These are phyloP conservation scores for Agrocybe praecox DNA, from an alignment of 768 basidiomycete species.

Conservation along the genomic window DNA sequence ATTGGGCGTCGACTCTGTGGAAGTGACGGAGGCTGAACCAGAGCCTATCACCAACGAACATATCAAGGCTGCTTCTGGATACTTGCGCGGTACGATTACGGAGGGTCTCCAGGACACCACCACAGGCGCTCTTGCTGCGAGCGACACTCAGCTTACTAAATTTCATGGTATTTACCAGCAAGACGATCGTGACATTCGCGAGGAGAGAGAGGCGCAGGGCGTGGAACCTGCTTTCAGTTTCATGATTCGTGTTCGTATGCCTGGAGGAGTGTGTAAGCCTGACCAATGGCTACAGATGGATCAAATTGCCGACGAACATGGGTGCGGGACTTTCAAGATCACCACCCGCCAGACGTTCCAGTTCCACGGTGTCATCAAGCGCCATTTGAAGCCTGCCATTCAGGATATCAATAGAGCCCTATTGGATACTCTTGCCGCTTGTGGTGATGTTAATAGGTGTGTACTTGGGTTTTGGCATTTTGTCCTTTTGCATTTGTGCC, in stretches of 20 bases:
- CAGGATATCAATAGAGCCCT: constrained; percentile 92
- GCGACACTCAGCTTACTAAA: constrained; percentile 95
- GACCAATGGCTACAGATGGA: constrained; percentile 96
- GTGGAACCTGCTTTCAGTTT: constrained; percentile 95
- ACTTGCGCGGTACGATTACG: constrained; percentile 91
- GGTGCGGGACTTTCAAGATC: constrained; percentile 92
- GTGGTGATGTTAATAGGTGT: constrained; percentile 95
- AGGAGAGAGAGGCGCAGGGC: constrained; percentile 90
- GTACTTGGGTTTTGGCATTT: constrained; percentile 14
- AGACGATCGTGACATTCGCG: constrained; percentile 98
- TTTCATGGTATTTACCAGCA: constrained; percentile 98
- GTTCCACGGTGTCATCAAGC: constrained; percentile 99
- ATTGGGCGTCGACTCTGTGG: constrained; percentile 86
- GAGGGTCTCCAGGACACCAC: constrained; percentile 86
- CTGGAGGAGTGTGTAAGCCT: constrained; percentile 92
- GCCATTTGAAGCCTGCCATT: constrained; percentile 93
- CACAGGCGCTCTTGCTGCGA: constrained; percentile 90
- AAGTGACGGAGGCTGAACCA: constrained; percentile 90
- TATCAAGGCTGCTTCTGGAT: constrained; percentile 95
- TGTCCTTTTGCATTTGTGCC: background rate
- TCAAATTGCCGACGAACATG: constrained; percentile 94
- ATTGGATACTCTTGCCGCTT: constrained; percentile 96
- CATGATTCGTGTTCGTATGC: constrained; percentile 98
- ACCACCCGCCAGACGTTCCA: constrained; percentile 99
- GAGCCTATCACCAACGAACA: constrained; percentile 99